Evolutionary conservation across 129 eudicot genomes (phyloP).

Genomic region (Helichrysum umbraculigerum): DNA sequence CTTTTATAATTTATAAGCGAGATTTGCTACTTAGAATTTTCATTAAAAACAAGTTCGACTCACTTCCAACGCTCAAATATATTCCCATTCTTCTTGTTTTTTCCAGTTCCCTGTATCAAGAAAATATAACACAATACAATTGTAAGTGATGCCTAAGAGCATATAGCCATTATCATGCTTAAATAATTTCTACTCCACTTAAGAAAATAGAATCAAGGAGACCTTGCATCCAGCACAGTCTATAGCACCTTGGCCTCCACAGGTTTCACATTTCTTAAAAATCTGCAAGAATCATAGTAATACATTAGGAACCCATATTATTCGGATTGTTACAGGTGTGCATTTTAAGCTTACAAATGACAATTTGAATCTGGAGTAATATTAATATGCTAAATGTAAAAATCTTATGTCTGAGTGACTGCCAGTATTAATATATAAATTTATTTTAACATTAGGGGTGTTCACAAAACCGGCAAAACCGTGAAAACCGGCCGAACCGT

Average conservation of each 20-base stretch:
- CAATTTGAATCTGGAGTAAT: neutral
- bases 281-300: slow-evolving; percentile 38
- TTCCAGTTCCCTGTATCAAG: slow-evolving; percentile 74
- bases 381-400: too few relatives aligned
- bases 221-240: slow-evolving; percentile 98
- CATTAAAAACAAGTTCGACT: neutral
- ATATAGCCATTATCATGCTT: too few relatives aligned
- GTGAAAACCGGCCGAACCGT: too few relatives aligned
- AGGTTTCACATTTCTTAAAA: slow-evolving; percentile 56
- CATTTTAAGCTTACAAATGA: neutral
- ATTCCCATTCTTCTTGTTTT: slow-evolving; percentile 94
- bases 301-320: neutral
- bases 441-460: too few relatives aligned
- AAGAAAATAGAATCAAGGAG: neutral
- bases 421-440: neutral
- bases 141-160: too few relatives aligned
- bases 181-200: too few relatives aligned
- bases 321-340: too few relatives aligned
- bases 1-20: too few relatives aligned
- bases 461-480: too few relatives aligned
- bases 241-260: slow-evolving; percentile 82
- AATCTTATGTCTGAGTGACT: neutral
- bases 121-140: neutral
- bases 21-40: too few relatives aligned
- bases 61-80: slow-evolving; percentile 99